Percentiles rank a stretch among this genome's conserved stretches.
phyloP scores from a whole-genome alignment of 306 rosid species.

The Malus fusca region DNA sequence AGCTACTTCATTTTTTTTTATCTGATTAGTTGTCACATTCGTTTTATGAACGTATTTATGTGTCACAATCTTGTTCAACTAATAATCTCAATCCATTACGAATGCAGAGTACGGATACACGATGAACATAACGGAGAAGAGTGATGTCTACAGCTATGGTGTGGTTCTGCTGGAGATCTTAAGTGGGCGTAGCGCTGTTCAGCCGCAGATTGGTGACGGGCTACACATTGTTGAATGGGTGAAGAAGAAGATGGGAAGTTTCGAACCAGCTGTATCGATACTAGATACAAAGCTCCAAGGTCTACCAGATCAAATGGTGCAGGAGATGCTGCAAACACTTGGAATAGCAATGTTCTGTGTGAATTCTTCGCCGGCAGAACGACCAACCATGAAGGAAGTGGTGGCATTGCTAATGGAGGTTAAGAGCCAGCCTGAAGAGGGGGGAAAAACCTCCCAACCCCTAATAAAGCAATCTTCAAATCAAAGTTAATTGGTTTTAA shows the following conservation, averaged over 20 bases:
- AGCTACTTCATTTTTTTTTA: background rate
- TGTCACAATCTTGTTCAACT: background rate
- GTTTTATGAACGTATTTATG: background rate
- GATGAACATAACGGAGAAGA: conserved; percentile 97
- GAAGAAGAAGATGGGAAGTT: conserved; percentile 97
- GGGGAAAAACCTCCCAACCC: conserved; percentile 93
- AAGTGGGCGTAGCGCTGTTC: conserved; percentile 83
- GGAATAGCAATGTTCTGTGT: conserved; percentile 99
- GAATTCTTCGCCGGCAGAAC: conserved; percentile 70
- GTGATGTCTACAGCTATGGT: conserved; percentile 95
- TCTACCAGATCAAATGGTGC: conserved; percentile 90
- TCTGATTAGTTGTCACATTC: no score
- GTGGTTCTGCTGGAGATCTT: conserved; percentile 87
- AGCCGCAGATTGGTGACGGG: conserved; percentile 66
- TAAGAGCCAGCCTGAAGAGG: conserved; percentile 77
- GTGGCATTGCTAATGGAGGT: conserved; percentile 86
- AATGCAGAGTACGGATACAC: conserved; percentile 90
- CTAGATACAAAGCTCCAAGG: conserved; percentile 82
- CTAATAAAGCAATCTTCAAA: conserved; percentile 81
- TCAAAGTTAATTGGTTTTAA: conserved; percentile 31
- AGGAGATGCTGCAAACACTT: conserved; percentile 98
- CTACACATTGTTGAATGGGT: conserved; percentile 98
- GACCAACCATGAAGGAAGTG: conserved; percentile 98
- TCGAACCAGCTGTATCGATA: conserved; percentile 75
- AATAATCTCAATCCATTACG: background rate